phyloP scores from a whole-genome alignment of 768 basidiomycete genomes.

The Hygrophoropsis aurantiaca region DNA sequence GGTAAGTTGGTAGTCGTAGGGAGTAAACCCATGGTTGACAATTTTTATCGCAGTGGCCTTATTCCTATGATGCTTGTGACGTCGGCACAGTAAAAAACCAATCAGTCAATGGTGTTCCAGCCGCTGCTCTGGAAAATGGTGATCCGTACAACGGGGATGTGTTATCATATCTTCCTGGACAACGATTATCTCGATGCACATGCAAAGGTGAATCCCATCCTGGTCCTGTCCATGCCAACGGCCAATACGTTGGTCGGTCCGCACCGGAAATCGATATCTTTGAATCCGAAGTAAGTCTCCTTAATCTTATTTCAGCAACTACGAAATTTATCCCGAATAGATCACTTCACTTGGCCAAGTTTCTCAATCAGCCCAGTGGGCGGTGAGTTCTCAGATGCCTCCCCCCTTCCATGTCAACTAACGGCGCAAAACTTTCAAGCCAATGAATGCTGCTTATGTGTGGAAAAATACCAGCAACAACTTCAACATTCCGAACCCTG shows the following conservation, averaged over 20 bases:
- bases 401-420: neutral
- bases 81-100: conserved; percentile 92
- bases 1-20: conserved; percentile 38
- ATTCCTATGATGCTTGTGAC: conserved; percentile 84
- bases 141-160: conserved; percentile 50
- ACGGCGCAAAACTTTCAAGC: conserved; percentile 43
- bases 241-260: conserved; percentile 75
- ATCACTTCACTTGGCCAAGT: conserved; percentile 59
- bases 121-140: conserved; percentile 59
- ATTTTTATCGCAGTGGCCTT: conserved; percentile 60
- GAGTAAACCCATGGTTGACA: conserved; percentile 5
- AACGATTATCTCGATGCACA: conserved; percentile 85
- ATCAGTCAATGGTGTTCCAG: conserved; percentile 64
- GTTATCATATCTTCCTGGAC: conserved; percentile 85
- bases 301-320: neutral
- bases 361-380: conserved; percentile 85
- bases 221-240: conserved; percentile 76
- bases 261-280: conserved; percentile 92
- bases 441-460: conserved; percentile 71
- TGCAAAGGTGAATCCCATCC: conserved; percentile 86
- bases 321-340: too few relatives aligned
- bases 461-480: conserved; percentile 69
- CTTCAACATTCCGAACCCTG: conserved; percentile 52
- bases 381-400: conserved; percentile 42
- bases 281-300: conserved; percentile 65